A percentile compares a stretch with the other conserved stretches of the same genome.
These are phyloP conservation scores for Solanum bulbocastanum DNA, from an alignment of 257 asterid genomes.

Conservation along the genomic window DNA sequence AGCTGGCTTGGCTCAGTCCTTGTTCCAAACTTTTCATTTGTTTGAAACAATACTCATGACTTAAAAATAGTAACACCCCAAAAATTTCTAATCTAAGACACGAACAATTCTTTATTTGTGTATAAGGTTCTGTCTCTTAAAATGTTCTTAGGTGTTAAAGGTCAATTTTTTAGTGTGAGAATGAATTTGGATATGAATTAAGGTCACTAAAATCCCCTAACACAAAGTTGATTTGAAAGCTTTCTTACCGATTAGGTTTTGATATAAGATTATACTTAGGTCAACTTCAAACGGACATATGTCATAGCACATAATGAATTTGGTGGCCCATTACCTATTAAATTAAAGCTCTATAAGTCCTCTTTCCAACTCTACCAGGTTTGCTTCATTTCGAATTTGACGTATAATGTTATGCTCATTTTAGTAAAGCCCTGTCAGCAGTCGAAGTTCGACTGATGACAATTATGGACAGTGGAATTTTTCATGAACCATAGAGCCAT, in stretches of 20 bases:
- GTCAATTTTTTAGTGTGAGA: background rate
- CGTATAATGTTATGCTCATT: background rate
- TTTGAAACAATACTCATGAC: too few relatives aligned
- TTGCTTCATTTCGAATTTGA: background rate
- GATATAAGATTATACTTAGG: background rate
- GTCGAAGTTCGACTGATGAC: background rate
- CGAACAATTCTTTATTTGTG: background rate
- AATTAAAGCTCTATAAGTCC: background rate
- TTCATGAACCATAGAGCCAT: background rate
- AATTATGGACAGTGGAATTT: background rate
- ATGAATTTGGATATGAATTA: too few relatives aligned
- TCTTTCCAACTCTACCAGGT: background rate
- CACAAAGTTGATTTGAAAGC: background rate
- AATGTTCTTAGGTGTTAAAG: background rate
- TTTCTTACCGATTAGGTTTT: background rate
- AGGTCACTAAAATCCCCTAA: background rate
- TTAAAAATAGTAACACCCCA: background rate
- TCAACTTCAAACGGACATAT: background rate
- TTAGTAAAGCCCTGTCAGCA: background rate
- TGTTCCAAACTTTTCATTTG: too few relatives aligned
- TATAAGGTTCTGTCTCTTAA: background rate
- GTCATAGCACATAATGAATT: background rate
- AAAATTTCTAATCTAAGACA: too few relatives aligned
- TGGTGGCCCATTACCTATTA: background rate
- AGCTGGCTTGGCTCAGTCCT: too few relatives aligned